phyloP scores from a whole-genome alignment of 2,329 filamentous ascomycete species.

The Cryphonectria carpinicola region DNA sequence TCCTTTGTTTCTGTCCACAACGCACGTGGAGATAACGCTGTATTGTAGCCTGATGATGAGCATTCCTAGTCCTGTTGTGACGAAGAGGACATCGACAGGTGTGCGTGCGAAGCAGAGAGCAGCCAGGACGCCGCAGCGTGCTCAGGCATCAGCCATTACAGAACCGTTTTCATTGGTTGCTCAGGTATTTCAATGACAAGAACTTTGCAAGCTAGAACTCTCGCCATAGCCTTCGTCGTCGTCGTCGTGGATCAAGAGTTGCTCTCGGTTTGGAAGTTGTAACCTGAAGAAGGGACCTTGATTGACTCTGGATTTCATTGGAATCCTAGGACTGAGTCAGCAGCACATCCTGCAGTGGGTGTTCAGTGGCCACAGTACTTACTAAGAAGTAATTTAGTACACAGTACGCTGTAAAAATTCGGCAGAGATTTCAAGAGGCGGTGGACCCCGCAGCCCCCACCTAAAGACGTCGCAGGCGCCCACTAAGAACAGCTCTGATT shows the following conservation, averaged over 20 bases:
- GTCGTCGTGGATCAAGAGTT: background rate
- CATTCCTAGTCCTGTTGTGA: no score
- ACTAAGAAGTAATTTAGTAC: background rate
- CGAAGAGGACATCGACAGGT: no score
- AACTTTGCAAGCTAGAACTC: background rate
- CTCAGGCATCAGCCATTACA: no score
- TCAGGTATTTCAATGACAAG: background rate
- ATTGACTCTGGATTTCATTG: no score
- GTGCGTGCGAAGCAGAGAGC: no score
- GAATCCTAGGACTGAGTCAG: no score
- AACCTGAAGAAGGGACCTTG: no score
- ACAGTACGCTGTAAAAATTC: background rate
- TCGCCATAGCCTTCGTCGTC: background rate
- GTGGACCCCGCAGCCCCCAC: conserved; percentile 19
- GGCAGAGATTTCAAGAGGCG: conserved; percentile 28
- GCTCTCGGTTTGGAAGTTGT: background rate
- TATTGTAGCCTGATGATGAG: no score
- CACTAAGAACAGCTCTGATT: conserved; percentile 6
- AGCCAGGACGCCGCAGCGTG: no score
- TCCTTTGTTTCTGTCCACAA: background rate
- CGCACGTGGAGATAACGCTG: background rate
- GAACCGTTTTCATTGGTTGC: background rate
- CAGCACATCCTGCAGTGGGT: background rate
- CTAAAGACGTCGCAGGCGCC: background rate
- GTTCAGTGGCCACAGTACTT: background rate